A percentile compares a stretch with the other conserved stretches of the same genome.
These are phyloP conservation scores for Solanum arcanum DNA, from an alignment of 257 asterid species.

Conservation along the genomic window DNA sequence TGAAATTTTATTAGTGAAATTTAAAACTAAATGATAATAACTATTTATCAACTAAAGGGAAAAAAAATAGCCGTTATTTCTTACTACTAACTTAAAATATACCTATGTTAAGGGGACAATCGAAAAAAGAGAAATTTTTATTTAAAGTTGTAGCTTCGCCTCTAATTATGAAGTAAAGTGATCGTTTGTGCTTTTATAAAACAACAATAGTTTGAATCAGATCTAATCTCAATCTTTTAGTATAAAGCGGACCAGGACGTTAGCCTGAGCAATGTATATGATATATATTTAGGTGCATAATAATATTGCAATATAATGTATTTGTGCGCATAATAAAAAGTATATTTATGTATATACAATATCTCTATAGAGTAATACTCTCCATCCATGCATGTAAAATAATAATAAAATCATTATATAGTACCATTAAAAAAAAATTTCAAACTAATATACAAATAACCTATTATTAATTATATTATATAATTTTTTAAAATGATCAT, in stretches of 20 bases:
- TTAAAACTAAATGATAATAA: neutral
- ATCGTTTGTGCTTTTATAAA: neutral
- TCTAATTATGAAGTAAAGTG: neutral
- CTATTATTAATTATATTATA: no score
- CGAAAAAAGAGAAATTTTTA: neutral
- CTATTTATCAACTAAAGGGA: no score
- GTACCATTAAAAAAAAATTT: neutral
- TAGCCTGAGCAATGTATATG: neutral
- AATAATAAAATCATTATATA: no score
- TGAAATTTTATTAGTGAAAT: neutral
- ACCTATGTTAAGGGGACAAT: neutral
- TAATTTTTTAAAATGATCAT: no score
- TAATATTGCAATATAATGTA: no score
- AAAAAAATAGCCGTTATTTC: neutral
- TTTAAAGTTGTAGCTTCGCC: no score
- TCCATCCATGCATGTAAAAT: neutral
- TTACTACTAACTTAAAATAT: neutral
- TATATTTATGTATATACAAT: no score
- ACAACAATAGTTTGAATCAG: neutral
- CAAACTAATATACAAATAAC: neutral
- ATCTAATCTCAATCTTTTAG: no score
- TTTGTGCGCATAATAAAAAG: neutral
- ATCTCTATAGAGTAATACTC: neutral
- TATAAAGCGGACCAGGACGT: neutral
- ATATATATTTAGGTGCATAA: neutral